Conservation (phyloP, 148 eudicot genomes). For the Salicornia ramosissima region DNA sequence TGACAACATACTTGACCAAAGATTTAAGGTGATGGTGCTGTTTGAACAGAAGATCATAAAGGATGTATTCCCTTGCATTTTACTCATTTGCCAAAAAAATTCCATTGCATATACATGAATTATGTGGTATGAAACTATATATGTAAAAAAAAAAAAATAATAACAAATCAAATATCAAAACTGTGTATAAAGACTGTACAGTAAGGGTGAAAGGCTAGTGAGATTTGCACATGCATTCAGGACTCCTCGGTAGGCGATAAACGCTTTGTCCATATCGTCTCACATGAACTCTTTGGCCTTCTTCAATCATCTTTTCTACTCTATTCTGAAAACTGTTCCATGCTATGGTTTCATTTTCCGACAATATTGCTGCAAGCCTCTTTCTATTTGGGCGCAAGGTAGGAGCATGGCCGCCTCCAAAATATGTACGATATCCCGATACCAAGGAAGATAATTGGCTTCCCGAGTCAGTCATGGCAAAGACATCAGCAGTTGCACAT, state of each 20-base stretch:
- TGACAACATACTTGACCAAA: no score
- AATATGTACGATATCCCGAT: slow-evolving; percentile 74
- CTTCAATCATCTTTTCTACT: slow-evolving; percentile 63
- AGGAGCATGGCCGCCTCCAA: slow-evolving; percentile 76
- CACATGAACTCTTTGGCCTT: slow-evolving; percentile 48
- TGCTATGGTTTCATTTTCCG: slow-evolving; percentile 43
- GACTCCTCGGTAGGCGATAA: slow-evolving; percentile 74
- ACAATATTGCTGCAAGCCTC: slow-evolving; percentile 64
- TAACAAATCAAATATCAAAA: no score
- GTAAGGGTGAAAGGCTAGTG: slow-evolving; percentile 5
- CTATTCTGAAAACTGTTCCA: slow-evolving; percentile 62
- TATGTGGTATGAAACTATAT: background rate
- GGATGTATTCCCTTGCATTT: background rate
- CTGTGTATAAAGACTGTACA: background rate
- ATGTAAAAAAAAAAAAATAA: background rate
- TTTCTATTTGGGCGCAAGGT: slow-evolving; percentile 80
- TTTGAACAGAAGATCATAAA: background rate
- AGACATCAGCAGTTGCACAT: slow-evolving; percentile 84
- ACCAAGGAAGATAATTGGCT: slow-evolving; percentile 90
- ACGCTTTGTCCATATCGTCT: slow-evolving; percentile 65
- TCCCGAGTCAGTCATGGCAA: slow-evolving; percentile 94
- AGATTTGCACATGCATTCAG: slow-evolving; percentile 79
- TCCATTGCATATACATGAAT: slow-evolving; percentile 9
- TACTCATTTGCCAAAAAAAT: background rate
- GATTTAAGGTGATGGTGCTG: no score